Percentiles rank a stretch among this genome's conserved stretches.
Conservation (phyloP, 2,329 filamentous ascomycete species). For the Lachnellula suecica region DNA sequence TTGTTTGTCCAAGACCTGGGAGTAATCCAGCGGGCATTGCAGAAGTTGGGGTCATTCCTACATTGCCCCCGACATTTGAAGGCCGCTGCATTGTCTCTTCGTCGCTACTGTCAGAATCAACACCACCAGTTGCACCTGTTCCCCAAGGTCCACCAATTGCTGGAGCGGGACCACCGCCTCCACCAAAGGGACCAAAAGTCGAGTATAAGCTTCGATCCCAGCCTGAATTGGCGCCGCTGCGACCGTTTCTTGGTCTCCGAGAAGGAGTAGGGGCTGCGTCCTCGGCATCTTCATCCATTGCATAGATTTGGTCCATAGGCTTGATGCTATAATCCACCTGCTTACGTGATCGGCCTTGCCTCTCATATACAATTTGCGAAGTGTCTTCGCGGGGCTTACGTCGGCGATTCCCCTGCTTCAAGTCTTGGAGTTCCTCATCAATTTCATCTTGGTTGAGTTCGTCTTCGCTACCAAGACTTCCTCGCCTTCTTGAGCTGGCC, state of each 20-base stretch:
- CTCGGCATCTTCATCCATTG: slow-evolving; percentile 74
- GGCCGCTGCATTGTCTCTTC: slow-evolving; percentile 76
- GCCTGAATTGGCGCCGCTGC: slow-evolving; percentile 40
- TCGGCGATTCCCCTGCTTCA: slow-evolving; percentile 47
- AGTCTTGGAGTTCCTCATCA: slow-evolving; percentile 63
- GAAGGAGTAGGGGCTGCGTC: slow-evolving; percentile 67
- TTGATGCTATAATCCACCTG: slow-evolving; percentile 85
- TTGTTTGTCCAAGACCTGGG: slow-evolving; percentile 49
- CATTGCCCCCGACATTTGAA: slow-evolving; percentile 57
- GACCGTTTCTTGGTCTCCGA: slow-evolving; percentile 61
- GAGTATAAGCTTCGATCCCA: slow-evolving; percentile 86
- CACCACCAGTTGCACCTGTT: slow-evolving; percentile 71
- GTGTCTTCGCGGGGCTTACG: slow-evolving; percentile 45
- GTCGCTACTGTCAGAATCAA: slow-evolving; percentile 95
- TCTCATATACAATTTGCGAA: slow-evolving; percentile 59
- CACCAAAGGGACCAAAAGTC: slow-evolving; percentile 90
- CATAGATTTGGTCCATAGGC: slow-evolving; percentile 67
- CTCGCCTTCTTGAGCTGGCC: slow-evolving; percentile 45
- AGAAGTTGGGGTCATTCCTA: slow-evolving; percentile 62
- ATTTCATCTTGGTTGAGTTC: slow-evolving; percentile 63
- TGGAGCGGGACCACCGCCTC: slow-evolving; percentile 63
- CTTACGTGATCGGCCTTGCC: slow-evolving; percentile 52
- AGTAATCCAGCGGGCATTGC: slow-evolving; percentile 52
- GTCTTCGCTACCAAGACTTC: slow-evolving; percentile 47
- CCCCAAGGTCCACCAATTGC: slow-evolving; percentile 66